Base-by-base conservation (phyloP, 2,329 filamentous ascomycete genomes). In the Alternaria longipes region DNA sequence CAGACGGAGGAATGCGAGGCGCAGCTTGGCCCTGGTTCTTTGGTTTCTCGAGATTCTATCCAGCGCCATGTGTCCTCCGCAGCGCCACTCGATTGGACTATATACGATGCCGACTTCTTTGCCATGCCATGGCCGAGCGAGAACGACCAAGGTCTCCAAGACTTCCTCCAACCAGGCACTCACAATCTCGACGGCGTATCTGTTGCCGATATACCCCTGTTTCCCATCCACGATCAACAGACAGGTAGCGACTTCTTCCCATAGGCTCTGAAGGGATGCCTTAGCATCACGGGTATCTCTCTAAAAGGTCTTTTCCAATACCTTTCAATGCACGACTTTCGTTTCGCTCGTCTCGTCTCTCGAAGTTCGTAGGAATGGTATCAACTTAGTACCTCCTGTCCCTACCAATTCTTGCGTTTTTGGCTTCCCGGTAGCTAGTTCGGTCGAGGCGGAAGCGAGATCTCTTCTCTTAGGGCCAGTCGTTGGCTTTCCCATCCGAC, bases 301-400 rank as follows among this genome's bases (percentile, higher is more conserved):
- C 20, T 50, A 36, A 20, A 18, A 12, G 1, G 1, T 38, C 4
- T 50, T 3, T 9, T 40, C n/a, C 11, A 38, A 38, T 28, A 20
- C 5, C 14, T 12, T 36, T 60, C 56, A 65, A 18, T 44, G 46
- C 5, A 58, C 54, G 14, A 75, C 64, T 40, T 76, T 77, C 8
- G 81, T 75, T 59, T 79, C 78, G 50, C 77, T 81, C 3, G 84
- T 86, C 62, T 84, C 82, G 63, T 86, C 83, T 56, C 84, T 77
- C 6, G 83, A 84, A 50, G 83, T 80, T 61, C 83, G 83, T 58
- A 86, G 65, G 61, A 86, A 86, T 0, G 84, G 83, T 55, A 86
- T 84, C 60, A 86, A 68, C 59, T 79, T 81, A 0, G 84, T 86
- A 0, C 84, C 84, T n/a, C 84, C 84, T 0, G 84, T 86, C 0